Evolutionary conservation across 768 basidiomycete genomes (phyloP).

Genomic region (Tulasnella sp.): DNA sequence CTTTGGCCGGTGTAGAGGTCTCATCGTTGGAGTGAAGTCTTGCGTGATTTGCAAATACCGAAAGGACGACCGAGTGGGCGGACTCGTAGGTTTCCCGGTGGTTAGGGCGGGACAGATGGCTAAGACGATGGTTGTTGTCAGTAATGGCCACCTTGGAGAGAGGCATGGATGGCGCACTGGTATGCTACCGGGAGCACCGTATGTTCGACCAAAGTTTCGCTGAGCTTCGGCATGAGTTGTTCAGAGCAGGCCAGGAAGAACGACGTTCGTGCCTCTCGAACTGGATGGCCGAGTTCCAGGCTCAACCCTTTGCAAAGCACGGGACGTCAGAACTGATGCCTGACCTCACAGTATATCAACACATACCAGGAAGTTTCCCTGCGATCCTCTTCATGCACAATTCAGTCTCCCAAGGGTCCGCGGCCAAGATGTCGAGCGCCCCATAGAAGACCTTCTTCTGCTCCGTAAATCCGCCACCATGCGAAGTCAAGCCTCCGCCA

Average conservation of each 20-base stretch:
- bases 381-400: slow-evolving; percentile 42
- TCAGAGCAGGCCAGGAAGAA: slow-evolving; percentile 73
- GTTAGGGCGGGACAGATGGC: slow-evolving; percentile 55
- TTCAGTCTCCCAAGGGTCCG: slow-evolving; percentile 41
- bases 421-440: slow-evolving; percentile 66
- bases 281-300: slow-evolving; percentile 30
- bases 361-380: slow-evolving; percentile 26
- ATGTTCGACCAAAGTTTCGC: slow-evolving; percentile 50
- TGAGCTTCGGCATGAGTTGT: slow-evolving; percentile 65
- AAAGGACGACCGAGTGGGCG: slow-evolving; percentile 76
- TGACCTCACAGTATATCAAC: not conserved
- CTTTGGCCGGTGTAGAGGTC: slow-evolving; percentile 16
- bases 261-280: slow-evolving; percentile 46
- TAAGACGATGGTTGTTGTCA: slow-evolving; percentile 36
- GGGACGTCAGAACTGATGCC: not conserved
- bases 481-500: slow-evolving; percentile 54
- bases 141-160: not conserved
- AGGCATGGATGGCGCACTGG: slow-evolving; percentile 49
- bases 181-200: slow-evolving; percentile 59
- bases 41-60: slow-evolving; percentile 64
- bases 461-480: slow-evolving; percentile 59
- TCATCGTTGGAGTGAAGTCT: slow-evolving; percentile 37
- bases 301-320: not conserved
- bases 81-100: slow-evolving; percentile 81
- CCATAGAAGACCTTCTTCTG: slow-evolving; percentile 72